A percentile compares a stretch with the other conserved stretches of the same genome.
Conservation (phyloP, 306 rosid genomes). For the Corylus heterophylla region DNA sequence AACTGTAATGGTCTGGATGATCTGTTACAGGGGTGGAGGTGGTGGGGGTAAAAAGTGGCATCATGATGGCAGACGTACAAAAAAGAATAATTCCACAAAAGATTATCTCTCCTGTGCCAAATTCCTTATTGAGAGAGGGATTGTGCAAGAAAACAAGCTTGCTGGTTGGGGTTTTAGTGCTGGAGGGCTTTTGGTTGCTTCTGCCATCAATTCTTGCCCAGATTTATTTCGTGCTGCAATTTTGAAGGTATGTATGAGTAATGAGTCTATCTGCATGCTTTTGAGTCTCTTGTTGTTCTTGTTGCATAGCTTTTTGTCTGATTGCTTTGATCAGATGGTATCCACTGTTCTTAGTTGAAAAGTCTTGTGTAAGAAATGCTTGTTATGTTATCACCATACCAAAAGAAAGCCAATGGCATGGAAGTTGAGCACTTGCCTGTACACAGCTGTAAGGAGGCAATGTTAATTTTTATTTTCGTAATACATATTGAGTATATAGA, state of each 20-base stretch:
- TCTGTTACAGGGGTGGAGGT: conserved; percentile 84
- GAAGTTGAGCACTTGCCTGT: not conserved
- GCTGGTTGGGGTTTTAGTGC: conserved; percentile 92
- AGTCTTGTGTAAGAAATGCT: not conserved
- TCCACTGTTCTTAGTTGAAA: not conserved
- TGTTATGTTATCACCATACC: not conserved
- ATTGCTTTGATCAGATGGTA: conserved; percentile 21
- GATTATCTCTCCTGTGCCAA: conserved; percentile 88
- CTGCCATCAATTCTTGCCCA: conserved; percentile 76
- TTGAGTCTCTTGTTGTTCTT: conserved; percentile 18
- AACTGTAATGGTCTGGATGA: conserved; percentile 25
- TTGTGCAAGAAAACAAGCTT: conserved; percentile 73
- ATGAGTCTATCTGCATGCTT: conserved; percentile 11
- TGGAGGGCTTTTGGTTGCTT: conserved; percentile 92
- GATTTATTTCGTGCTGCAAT: conserved; percentile 78
- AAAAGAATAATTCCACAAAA: conserved; percentile 71
- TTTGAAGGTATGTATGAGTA: conserved; percentile 59
- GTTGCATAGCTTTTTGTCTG: conserved; percentile 17
- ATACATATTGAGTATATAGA: not conserved
- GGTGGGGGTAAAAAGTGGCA: conserved; percentile 92
- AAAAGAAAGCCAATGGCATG: too few relatives aligned
- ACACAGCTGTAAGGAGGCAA: not conserved
- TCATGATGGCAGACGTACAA: conserved; percentile 66
- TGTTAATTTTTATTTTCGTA: not conserved
- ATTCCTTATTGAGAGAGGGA: conserved; percentile 61